Evolutionary conservation across 208 protist genomes (phyloP), one percentile per base, ranked within the genome.

Genomic region (Zelonia costaricensis): DNA sequence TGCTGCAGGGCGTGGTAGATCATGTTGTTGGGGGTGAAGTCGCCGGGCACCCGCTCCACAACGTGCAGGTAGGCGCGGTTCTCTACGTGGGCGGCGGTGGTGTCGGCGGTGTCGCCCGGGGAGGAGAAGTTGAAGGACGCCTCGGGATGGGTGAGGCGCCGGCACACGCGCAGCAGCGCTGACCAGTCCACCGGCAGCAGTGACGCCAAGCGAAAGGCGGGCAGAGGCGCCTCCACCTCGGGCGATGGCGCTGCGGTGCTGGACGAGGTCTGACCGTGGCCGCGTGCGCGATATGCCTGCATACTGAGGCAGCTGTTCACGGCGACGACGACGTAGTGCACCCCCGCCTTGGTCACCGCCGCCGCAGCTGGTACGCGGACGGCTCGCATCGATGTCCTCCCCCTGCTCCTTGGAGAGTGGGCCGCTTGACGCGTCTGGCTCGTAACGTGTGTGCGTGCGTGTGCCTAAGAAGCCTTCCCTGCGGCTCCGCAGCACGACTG

Each of bases 1-100:
- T 69, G 48, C 62, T 90, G 84, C 18, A 94, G 66, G 0, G 69
- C 42, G 51, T 92, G 76, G 52, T 95, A 95, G 40, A 95, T 71
- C 66, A 88, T 75, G 69, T 95, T 92, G 55, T 95, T 95, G 15
- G 89, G 85, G 10, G 73, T 74, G 69, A 91, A 92, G 75, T 95
- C 89, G 8, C 63, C 80, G 0, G 48, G 22, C 3, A 39, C 48
- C 12, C 89, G 76, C 66, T 90, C 69, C 35, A 95, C 82, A 33
- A 92, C 64, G 77, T 94, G 88, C 73, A 92, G 60, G 45, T 74
- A 86, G 22, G 76, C 69, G n/a, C 59, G 53, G 30, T 91, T 91
- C 20, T 63, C 23, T 3, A 76, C 45, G 2, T 49, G 38, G 13
- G 49, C 20, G n/a, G 28, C n/a, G 18, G 55, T 20, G 7, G 9